Percentiles rank a stretch among this genome's conserved stretches.
These are phyloP conservation scores for Geranium brycei DNA, from an alignment of 345 rosid species.

Conservation along the genomic window DNA sequence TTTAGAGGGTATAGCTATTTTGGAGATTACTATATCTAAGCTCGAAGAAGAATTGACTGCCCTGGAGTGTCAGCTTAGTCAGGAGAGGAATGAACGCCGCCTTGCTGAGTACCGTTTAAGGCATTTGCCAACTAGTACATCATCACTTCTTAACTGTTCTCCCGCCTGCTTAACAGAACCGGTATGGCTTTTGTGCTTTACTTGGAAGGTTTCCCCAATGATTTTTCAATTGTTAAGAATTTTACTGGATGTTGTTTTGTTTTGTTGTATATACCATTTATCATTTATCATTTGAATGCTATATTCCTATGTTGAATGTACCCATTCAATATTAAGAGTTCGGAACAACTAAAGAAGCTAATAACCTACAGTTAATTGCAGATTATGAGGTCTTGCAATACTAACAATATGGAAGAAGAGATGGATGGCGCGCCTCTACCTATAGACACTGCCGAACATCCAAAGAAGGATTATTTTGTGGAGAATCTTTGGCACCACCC, in stretches of 20 bases:
- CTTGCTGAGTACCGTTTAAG: constrained; percentile 66
- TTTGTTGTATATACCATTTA: too few species aligned
- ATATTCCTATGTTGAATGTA: background rate
- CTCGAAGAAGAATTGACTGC: constrained; percentile 76
- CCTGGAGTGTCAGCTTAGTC: constrained; percentile 83
- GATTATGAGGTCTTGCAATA: constrained; percentile 15
- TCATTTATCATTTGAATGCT: background rate
- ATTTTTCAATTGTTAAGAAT: background rate
- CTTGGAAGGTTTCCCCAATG: background rate
- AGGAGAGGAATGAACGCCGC: constrained; percentile 76
- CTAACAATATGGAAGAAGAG: constrained; percentile 15
- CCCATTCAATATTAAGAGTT: background rate
- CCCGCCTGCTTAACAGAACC: background rate
- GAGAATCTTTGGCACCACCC: constrained; percentile 44
- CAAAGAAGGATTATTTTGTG: constrained; percentile 12
- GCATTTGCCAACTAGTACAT: constrained; percentile 14
- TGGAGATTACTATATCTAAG: constrained; percentile 57
- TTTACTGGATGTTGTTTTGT: too few species aligned
- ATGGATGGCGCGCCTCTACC: constrained; percentile 10
- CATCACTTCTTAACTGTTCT: background rate
- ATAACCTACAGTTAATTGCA: constrained; percentile 10
- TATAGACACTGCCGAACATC: constrained; percentile 12
- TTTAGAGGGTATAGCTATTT: constrained; percentile 43
- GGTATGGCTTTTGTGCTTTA: background rate
- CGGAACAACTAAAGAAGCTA: background rate